Evolutionary conservation across 805 yeast species (phyloP), one percentile per base, ranked within the genome.

Genomic region (Monosporozyma servazzii): DNA sequence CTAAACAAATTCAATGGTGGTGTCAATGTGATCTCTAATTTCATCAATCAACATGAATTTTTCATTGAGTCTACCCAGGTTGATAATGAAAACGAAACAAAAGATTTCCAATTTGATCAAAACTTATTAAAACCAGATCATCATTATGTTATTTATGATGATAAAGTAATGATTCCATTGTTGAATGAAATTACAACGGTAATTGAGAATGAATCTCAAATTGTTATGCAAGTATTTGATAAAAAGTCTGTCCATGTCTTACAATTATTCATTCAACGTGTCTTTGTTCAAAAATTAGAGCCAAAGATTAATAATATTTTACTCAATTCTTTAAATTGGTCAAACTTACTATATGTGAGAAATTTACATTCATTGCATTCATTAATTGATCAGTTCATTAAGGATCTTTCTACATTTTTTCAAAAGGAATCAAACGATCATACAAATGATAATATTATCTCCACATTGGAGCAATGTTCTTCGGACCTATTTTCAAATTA

Each of bases 1-100:
- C 72, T 90, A 48, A 78, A 81, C 49, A 86, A 82, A 54, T 91
- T 82, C 71, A 90, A 91, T 62, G 91, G 88, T 18, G 96, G 96
- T 11, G 75, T 79, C 10, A 82, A 84, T 53, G 91, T 90, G 8
- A 84, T 88, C 8, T 88, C 84, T 62, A 81, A 84, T 47, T 91
- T 87, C 68, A 86, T 90, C 42, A 81, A 80, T 62, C 88, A 86
- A 62, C 88, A 86, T 62, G 85, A 82, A 47, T 77, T 84, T 53
- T 85, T 90, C 65, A 72, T 69, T 47, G 59, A 66, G 58, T 69
- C 66, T 39, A 62, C 55, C 23, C 64, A 65, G 18, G 59, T 66
- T 30, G 67, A 55, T 13, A 59, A 69, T 36, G 39, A 44, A 50
- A 20, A 43, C 36, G 52, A 56, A 10, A 46, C 72, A 25, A 71